phyloP scores from a whole-genome alignment of 805 yeast genomes.

The Saccharomyces cerevisiae region DNA sequence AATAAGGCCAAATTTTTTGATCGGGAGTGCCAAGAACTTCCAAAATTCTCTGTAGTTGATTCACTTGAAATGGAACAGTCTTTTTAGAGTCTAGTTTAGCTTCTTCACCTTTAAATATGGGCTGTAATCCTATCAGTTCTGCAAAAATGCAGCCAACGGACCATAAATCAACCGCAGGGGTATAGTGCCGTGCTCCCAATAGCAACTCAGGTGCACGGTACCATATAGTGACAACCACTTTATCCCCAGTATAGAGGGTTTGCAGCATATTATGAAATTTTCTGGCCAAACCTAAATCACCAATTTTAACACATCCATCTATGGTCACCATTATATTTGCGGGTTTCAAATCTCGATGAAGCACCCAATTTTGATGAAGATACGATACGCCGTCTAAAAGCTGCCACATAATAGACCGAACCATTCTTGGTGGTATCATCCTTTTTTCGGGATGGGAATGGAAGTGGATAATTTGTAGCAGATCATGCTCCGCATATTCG shows the following conservation, averaged over 20 bases:
- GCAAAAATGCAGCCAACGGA: slow-evolving; percentile 94
- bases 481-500: slow-evolving; percentile 93
- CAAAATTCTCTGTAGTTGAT: slow-evolving; percentile 81
- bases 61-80: slow-evolving; percentile 87
- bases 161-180: slow-evolving; percentile 91
- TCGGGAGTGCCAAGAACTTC: slow-evolving; percentile 93
- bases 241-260: slow-evolving; percentile 82
- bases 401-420: slow-evolving; percentile 87
- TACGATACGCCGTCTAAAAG: slow-evolving; percentile 84
- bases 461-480: slow-evolving; percentile 85
- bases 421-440: slow-evolving; percentile 67
- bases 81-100: slow-evolving; percentile 92
- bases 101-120: slow-evolving; percentile 96
- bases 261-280: slow-evolving; percentile 81
- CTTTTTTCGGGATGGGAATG: slow-evolving; percentile 85
- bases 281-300: slow-evolving; percentile 88
- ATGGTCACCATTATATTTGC: slow-evolving; percentile 95
- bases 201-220: slow-evolving; percentile 88
- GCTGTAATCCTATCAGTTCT: slow-evolving; percentile 78
- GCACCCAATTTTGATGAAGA: slow-evolving; percentile 90
- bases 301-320: slow-evolving; percentile 87
- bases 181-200: slow-evolving; percentile 85
- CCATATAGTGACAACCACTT: slow-evolving; percentile 96
- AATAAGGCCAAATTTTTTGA: slow-evolving; percentile 66
- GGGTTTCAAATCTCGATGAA: slow-evolving; percentile 93